Conservation (phyloP, 192 early-diverging fungal genomes). For the Lobulomyces angularis region DNA sequence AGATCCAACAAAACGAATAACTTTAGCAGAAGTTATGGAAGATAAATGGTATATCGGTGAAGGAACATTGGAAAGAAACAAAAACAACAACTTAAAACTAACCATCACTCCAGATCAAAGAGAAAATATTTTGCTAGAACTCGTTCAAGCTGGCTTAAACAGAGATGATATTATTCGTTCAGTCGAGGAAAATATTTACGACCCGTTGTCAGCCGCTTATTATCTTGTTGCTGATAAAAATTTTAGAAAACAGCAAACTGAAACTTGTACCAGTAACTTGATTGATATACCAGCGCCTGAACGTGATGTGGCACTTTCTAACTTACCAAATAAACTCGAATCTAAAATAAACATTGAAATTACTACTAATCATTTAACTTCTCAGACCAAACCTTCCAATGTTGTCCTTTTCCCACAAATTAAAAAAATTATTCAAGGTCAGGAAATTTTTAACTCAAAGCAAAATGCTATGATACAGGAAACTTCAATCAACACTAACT, state of each 20-base stretch:
- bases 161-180: constrained; percentile 1
- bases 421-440: no score
- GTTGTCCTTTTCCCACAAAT: no score
- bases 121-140: constrained; percentile 4
- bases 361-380: no score
- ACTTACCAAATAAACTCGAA: no score
- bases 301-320: no score
- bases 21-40: background rate
- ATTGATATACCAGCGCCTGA: no score
- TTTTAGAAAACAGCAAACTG: constrained; percentile 8
- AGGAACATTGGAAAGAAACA: background rate
- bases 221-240: constrained; percentile 10
- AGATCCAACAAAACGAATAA: constrained; percentile 1
- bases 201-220: constrained; percentile 7
- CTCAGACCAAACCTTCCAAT: no score
- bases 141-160: constrained; percentile 9
- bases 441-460: no score
- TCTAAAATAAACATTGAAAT: no score
- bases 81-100: constrained; percentile 2
- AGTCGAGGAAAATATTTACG: constrained; percentile 10
- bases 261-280: background rate
- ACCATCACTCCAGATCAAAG: constrained; percentile 7
- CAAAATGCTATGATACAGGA: no score
- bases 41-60: constrained; percentile 3
- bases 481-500: no score